Evolutionary conservation across 2,329 filamentous ascomycete species (phyloP), one percentile per base, ranked within the genome.

Genomic region (Acephala macrosclerotiorum): DNA sequence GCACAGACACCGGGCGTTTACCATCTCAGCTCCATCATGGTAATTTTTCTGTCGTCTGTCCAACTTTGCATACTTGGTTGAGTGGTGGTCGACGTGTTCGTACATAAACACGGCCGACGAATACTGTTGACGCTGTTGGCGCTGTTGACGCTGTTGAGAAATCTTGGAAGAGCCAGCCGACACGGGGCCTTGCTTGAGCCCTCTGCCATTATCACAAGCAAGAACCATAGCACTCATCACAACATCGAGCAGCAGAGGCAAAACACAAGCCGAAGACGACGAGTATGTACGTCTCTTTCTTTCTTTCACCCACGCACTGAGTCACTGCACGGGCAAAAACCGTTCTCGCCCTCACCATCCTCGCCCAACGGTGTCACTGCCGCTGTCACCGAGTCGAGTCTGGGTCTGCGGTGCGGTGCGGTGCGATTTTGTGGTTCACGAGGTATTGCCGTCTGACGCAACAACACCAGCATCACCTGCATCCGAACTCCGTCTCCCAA

Each of bases 381-480:
- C 55, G 35, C 55, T 40, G 35, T 38, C 55, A 57, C 55, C 55
- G 55, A 57, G 55, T 57, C 18, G 9, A 20, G 42, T 14, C 11
- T 45, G 42, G 18, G 11, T 45, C 18, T 11, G 9, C 9, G 5
- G 9, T 6, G 5, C 6, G 9, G 8, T 45, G 20, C 14, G 47
- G 8, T 36, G 29, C 33, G 18, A 25, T 35, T n/a, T n/a, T 29
- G 25, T 53, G 35, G 55, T 57, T 40, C 55, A 57, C 55, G 55
- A 57, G 55, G 55, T 57, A 36, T 38, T 38, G 55, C 33, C 55
- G 55, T 57, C 55, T 57, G 55, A 57, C 55, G 55, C 55, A 57
- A 38, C 55, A 22, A 22, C 45, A 6, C 35, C 33, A 57, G 35
- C 14, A 57, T 57, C 55, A 57, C 55, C 29, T 57, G 55, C 55